Evolutionary conservation across 2,329 filamentous ascomycete genomes (phyloP), one percentile per base, ranked within the genome.

Genomic region (Sporothrix curviconia): DNA sequence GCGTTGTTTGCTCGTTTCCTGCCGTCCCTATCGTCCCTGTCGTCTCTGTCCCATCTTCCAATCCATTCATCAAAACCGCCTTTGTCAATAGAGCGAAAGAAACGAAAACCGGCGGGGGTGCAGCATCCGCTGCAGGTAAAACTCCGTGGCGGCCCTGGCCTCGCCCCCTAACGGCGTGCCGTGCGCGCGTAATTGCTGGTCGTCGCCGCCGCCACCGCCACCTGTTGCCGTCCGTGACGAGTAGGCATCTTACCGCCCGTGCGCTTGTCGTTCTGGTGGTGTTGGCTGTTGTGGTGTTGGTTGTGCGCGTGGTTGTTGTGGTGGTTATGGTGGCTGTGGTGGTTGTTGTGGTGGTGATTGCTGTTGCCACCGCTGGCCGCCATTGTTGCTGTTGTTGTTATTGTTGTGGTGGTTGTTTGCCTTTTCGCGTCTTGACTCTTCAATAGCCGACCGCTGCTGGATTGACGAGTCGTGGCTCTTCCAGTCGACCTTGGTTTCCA

Each of bases 381-480:
- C n/a, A 30, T 57, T 61, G 52, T 65, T 64, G 60, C 66, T 66
- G 42, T 69, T 67, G 61, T 63, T 62, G 56, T 71, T 67, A 59
- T 71, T 67, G 56, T 69, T 70, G 60, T 69, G 63, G 56, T 69
- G 67, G 60, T 76, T 72, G 64, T 82, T 78, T 58, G 77, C 80
- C 74, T 95, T 95, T 68, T 96, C 91, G 65, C 92, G 90, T 61
- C 92, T 87, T 57, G 90, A 89, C 72, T 96, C 90, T 67, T 96
- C 92, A 62, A 96, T 91, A 19, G 89, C 89, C 30, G 87, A 89
- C 64, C 91, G 84, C 74, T 96, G 92, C 64, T 90, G 88, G 68
- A 99, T 96, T 72, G 90, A 96, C 63, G 92, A 90, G 68, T 96
- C 92, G 71, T 99, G 94, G 69, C 88, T 94, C 76, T 96, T 95